phyloP scores from a whole-genome alignment of 1,284 basidiomycete species.

The Cutaneotrichosporon arboriforme region DNA sequence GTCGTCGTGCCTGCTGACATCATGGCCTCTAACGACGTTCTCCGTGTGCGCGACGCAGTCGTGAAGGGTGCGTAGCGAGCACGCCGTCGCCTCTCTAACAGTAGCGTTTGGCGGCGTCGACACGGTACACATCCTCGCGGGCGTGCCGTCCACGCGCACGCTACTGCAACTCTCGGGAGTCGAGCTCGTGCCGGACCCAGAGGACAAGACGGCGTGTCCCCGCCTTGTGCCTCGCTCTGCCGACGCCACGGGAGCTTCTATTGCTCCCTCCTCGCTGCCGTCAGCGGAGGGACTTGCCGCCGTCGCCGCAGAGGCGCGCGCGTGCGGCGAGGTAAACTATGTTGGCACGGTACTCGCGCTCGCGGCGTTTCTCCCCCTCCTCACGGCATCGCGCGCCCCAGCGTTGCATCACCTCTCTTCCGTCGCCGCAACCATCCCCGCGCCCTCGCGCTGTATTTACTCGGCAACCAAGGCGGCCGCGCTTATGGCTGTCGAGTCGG shows the following conservation, averaged over 20 bases:
- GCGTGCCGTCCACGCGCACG: slow-evolving; percentile 75
- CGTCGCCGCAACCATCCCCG: slow-evolving; percentile 70
- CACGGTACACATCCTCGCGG: slow-evolving; percentile 76
- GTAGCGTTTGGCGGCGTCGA: slow-evolving; percentile 75
- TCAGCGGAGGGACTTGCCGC: slow-evolving; percentile 40
- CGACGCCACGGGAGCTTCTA: not conserved
- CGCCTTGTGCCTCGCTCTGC: slow-evolving; percentile 9
- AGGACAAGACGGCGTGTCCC: slow-evolving; percentile 2
- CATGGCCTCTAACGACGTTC: slow-evolving; percentile 62
- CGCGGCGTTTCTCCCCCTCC: slow-evolving; percentile 60
- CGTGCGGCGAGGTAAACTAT: slow-evolving; percentile 48
- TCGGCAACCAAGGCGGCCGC: slow-evolving; percentile 77
- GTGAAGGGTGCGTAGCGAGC: slow-evolving; percentile 56
- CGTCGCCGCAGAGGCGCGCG: slow-evolving; percentile 45
- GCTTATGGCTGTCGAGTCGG: slow-evolving; percentile 67
- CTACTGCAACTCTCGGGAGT: slow-evolving; percentile 68
- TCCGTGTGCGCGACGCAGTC: slow-evolving; percentile 57
- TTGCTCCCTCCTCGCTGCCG: slow-evolving; percentile 12
- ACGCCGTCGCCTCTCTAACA: not conserved
- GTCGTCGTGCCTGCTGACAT: slow-evolving; percentile 59
- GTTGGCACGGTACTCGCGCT: slow-evolving; percentile 51
- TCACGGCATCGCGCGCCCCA: slow-evolving; percentile 65
- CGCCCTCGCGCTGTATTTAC: slow-evolving; percentile 81
- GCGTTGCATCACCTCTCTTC: slow-evolving; percentile 75
- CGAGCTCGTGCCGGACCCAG: slow-evolving; percentile 41